Base-by-base conservation (phyloP, 257 asterid species). In the Coffea eugenioides region DNA sequence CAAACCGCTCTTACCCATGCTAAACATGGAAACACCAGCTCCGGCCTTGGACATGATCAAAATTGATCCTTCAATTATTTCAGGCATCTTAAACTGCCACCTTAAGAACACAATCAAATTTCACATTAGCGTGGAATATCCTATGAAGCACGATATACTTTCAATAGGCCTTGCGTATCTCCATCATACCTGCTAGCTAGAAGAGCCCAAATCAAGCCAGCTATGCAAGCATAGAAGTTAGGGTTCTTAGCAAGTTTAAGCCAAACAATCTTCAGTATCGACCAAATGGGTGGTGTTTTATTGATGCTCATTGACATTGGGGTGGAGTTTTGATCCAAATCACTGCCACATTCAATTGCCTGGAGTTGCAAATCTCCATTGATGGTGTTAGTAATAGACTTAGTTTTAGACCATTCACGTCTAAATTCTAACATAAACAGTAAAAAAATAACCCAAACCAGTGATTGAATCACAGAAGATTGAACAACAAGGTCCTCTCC, bases 1-100 rank as follows among this genome's bases (percentile, higher is more conserved):
- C 8, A 23, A 56, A 16, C 20, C 0, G 23, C 16, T 57, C 80
- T 21, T 72, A 94, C 97, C 97, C 88, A 91, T 89, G 49, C 79
- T 87, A 81, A 94, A 94, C 97, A 94, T 94, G 75, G 95, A 84
- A 36, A 90, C 87, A 25, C 97, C 96, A 64, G 91, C 83, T 43
- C 97, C 97, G 21, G 92, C 97, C 76, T 76, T 94, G 46, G 95
- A 89, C 95, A 94, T 88, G 41, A 94, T 89, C 76, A 84, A 45
- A 51, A 93, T 86, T 14, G 93, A 93, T 51, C 94, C 97, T 69
- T 90, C 90, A 75, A 90, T 80, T 56, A 91, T 84, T 80, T 77
- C 67, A 0, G 97, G 97, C 95, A 93, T 85, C 41, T 82, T 80
- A 15, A 92, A 71, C 76, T 88, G 68, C 97, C 97, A 94, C 89